Evolutionary conservation across 2,329 filamentous ascomycete species (phyloP).

Genomic region (Pestalotiopsis sp.): DNA sequence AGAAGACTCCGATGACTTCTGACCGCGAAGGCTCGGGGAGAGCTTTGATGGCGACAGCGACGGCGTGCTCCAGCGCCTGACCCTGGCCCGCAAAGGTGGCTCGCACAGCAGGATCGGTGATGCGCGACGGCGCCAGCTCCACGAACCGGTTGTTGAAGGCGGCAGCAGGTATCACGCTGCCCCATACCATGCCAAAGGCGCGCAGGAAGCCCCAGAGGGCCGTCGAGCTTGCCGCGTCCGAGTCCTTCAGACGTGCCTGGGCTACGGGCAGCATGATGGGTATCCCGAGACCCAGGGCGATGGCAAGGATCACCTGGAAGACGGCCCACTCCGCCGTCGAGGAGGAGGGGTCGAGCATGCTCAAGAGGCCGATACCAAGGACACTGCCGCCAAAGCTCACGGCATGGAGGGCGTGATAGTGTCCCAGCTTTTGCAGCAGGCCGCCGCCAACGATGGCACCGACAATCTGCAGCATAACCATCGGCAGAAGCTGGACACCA

Average conservation of each 20-base stretch:
- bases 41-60: neutral
- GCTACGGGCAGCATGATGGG: no score
- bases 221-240: no score
- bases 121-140: neutral
- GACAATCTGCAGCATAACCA: constrained; percentile 8
- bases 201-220: no score
- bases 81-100: neutral
- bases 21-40: neutral
- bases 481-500: constrained; percentile 30
- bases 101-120: neutral
- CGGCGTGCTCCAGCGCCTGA: neutral
- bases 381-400: neutral
- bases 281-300: no score
- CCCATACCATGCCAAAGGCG: no score
- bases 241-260: no score
- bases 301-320: no score
- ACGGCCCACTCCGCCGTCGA: no score
- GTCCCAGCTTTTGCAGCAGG: neutral
- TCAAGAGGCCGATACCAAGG: neutral
- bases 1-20: neutral
- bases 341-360: neutral
- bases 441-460: neutral
- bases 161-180: no score
- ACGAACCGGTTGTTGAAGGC: no score
- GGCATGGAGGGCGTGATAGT: no score